Evolutionary conservation across 371 early-diverging fungal genomes (phyloP).

Genomic region (Parasitella parasitica): DNA sequence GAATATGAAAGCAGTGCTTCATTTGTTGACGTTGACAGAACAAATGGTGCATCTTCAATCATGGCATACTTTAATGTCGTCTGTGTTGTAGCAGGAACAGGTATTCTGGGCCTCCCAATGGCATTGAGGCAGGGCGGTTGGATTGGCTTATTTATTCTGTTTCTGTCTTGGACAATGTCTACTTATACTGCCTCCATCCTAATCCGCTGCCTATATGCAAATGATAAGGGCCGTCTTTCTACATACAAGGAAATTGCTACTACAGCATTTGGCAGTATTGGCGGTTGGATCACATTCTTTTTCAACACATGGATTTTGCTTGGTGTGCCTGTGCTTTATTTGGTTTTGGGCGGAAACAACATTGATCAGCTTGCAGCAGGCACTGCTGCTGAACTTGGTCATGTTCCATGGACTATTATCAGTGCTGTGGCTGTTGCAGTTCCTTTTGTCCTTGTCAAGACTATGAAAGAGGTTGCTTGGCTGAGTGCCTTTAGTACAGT

Average conservation of each 20-base stretch:
- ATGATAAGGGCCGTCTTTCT: slow-evolving; percentile 41
- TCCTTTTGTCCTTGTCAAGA: slow-evolving; percentile 57
- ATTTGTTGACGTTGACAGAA: slow-evolving; percentile 18
- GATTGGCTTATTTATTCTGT: slow-evolving; percentile 73
- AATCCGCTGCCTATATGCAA: slow-evolving; percentile 33
- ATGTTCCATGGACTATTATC: slow-evolving; percentile 65
- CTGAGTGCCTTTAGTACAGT: slow-evolving; percentile 63
- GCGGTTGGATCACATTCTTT: slow-evolving; percentile 47
- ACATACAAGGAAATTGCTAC: slow-evolving; percentile 42
- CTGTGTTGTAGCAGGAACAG: slow-evolving; percentile 83
- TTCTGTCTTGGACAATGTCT: slow-evolving; percentile 75
- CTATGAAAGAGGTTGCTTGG: slow-evolving; percentile 62
- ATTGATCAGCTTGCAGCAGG: slow-evolving; percentile 39
- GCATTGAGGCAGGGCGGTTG: slow-evolving; percentile 82
- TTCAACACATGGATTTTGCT: slow-evolving; percentile 61
- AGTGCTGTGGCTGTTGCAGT: slow-evolving; percentile 50
- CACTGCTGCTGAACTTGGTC: slow-evolving; percentile 37
- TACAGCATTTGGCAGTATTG: slow-evolving; percentile 33
- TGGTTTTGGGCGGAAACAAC: slow-evolving; percentile 56
- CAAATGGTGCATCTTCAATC: slow-evolving; percentile 20
- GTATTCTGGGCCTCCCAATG: slow-evolving; percentile 80
- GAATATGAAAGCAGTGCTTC: neutral
- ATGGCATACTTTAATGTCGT: slow-evolving; percentile 42
- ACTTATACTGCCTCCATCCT: slow-evolving; percentile 47
- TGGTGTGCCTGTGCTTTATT: slow-evolving; percentile 54